Evolutionary conservation across 1,284 basidiomycete genomes (phyloP), one percentile per base, ranked within the genome.

Genomic region (Hymenochaete sp.): DNA sequence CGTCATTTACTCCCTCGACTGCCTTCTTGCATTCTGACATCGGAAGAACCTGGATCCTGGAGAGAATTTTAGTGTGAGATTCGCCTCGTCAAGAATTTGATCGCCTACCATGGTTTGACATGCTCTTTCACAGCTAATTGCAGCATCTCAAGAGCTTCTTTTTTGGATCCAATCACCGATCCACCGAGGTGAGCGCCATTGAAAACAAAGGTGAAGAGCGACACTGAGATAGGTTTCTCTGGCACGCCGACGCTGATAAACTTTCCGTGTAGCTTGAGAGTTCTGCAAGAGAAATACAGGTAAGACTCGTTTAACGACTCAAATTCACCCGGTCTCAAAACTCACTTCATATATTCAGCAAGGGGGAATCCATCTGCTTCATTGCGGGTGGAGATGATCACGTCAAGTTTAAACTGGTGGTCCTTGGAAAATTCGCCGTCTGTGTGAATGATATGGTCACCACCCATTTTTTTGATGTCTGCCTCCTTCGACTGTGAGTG

Each of bases 21-120:
- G 73, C 77, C 60, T 73, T 67, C 37, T 62, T 65, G 32, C 68
- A 73, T 19, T 77, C 67, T 58, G 68, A 71, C 77, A 80, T 81
- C 33, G 72, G 71, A 28, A 75, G 47, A 57, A 74, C 70, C 55
- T 76, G 65, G 62, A 64, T 60, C n/a, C n/a, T n/a, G n/a, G n/a
- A n/a, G n/a, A n/a, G n/a, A n/a, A n/a, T n/a, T n/a, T n/a, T n/a
- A n/a, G 21, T 3, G 18, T 16, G 21, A n/a, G n/a, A n/a, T n/a
- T n/a, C 19, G 4, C 29, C 19, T 4, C 11, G 18, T 3, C 14
- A 25, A n/a, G n/a, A n/a, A n/a, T n/a, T n/a, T n/a, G n/a, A n/a
- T n/a, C n/a, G n/a, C n/a, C n/a, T n/a, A n/a, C 46, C 46, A 47
- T 8, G 66, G 65, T 51, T 65, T 61, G 55, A 70, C 58, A 22